Percentiles rank a stretch among this genome's conserved stretches.
Conservation (phyloP, 179 eudicot genomes). For the Silene noctiflora region DNA sequence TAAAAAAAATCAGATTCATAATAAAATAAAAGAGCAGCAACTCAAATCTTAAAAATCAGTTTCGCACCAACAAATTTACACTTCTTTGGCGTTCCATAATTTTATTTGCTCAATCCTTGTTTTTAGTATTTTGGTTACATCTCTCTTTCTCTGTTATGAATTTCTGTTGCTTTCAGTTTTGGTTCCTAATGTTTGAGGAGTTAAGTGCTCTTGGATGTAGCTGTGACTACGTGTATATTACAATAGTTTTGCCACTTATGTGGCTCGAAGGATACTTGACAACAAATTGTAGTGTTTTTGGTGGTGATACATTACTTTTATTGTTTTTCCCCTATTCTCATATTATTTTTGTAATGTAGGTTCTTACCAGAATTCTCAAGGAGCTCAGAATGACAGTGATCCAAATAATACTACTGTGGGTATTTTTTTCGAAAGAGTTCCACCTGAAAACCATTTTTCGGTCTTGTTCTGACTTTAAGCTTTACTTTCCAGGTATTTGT, state of each 20-base stretch:
- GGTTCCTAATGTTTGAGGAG: background rate
- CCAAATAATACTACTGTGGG: conserved; percentile 93
- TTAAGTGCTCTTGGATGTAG: too few relatives aligned
- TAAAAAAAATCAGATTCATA: too few relatives aligned
- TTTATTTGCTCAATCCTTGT: conserved; percentile 1
- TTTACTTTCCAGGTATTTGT: conserved; percentile 68
- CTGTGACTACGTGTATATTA: too few relatives aligned
- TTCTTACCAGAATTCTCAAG: conserved; percentile 68
- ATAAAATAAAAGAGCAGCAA: too few relatives aligned
- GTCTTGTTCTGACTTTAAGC: conserved; percentile 8
- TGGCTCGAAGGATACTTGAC: background rate
- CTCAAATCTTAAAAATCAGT: too few relatives aligned
- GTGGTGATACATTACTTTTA: background rate
- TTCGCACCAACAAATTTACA: too few relatives aligned
- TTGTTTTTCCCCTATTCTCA: conserved; percentile 14
- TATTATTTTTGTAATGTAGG: conserved; percentile 44
- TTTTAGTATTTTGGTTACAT: conserved; percentile 8
- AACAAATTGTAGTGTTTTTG: background rate
- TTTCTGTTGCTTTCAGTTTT: background rate
- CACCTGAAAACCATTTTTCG: background rate
- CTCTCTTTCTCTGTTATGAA: background rate
- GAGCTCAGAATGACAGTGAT: conserved; percentile 68
- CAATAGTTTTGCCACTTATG: background rate
- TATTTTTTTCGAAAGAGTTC: conserved; percentile 20
- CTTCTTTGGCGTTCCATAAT: conserved; percentile 1